phyloP scores from a whole-genome alignment of 768 basidiomycete genomes.

The Tubosaeta sp. region DNA sequence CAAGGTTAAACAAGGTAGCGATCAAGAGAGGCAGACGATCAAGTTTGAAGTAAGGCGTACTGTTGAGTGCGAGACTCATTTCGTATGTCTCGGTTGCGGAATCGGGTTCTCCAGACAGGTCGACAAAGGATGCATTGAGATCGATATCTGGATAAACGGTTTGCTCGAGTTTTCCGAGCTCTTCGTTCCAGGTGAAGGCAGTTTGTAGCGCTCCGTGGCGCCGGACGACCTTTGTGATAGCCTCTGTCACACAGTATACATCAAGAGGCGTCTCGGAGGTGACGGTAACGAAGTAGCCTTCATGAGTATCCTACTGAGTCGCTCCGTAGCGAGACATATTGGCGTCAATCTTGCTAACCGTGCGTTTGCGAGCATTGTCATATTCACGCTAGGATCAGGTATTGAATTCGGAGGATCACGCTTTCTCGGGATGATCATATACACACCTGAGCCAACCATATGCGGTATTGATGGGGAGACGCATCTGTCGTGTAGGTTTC shows the following conservation, averaged over 20 bases:
- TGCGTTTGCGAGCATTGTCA: slow-evolving; percentile 28
- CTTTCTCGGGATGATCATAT: background rate
- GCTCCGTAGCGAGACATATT: slow-evolving; percentile 16
- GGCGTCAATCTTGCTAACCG: slow-evolving; percentile 26
- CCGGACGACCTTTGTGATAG: slow-evolving; percentile 24
- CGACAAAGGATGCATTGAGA: too few relatives aligned
- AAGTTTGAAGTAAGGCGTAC: too few relatives aligned
- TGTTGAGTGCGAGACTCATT: too few relatives aligned
- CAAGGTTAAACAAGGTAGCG: too few relatives aligned
- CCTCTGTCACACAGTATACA: slow-evolving; percentile 24
- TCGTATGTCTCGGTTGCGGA: too few relatives aligned
- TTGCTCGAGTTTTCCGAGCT: slow-evolving; percentile 26
- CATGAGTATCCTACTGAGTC: too few relatives aligned
- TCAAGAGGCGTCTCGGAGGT: slow-evolving; percentile 24
- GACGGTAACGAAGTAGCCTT: background rate
- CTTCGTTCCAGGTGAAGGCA: slow-evolving; percentile 28
- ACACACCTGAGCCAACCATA: slow-evolving; percentile 33
- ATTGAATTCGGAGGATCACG: background rate
- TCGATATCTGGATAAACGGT: too few relatives aligned
- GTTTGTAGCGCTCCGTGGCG: slow-evolving; percentile 28
- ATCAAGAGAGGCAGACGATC: too few relatives aligned
- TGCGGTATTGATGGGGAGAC: slow-evolving; percentile 24
- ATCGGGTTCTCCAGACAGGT: too few relatives aligned
- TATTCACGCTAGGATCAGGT: slow-evolving; percentile 17
- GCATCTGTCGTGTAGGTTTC: slow-evolving; percentile 29